A percentile compares a stretch with the other conserved stretches of the same genome.
Conservation (phyloP, 345 rosid species). For the Excoecaria agallocha region DNA sequence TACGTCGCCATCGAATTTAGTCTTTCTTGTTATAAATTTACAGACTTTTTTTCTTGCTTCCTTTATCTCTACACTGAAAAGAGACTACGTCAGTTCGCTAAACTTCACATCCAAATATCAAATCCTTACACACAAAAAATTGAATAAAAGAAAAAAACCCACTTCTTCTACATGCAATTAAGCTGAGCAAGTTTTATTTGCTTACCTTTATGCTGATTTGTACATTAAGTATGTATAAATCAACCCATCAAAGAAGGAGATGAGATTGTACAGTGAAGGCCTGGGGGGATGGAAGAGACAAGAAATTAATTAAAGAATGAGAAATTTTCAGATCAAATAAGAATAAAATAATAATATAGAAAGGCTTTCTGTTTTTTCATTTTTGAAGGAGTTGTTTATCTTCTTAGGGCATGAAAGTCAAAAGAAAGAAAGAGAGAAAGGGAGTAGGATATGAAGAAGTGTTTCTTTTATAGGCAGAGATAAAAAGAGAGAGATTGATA, state of each 20-base stretch:
- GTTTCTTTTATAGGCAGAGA: conserved; percentile 26
- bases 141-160: background rate
- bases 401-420: conserved; percentile 5
- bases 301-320: background rate
- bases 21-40: conserved; percentile 6
- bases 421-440: conserved; percentile 8
- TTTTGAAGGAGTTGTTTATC: background rate
- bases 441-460: background rate
- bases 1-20: conserved; percentile 63
- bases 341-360: background rate
- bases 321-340: background rate
- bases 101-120: conserved; percentile 27
- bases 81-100: conserved; percentile 8
- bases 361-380: background rate
- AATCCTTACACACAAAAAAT: conserved; percentile 1
- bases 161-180: background rate
- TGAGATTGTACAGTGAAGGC: background rate
- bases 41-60: background rate
- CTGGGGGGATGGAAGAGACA: background rate
- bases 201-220: background rate
- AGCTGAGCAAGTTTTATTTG: too few species aligned
- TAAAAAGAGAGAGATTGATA: background rate
- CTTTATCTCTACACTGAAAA: conserved; percentile 27
- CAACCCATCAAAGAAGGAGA: conserved; percentile 21
- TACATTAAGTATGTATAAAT: background rate